phyloP scores from a whole-genome alignment of 352 stramenopile species.

The Phytophthora niederhauseri region DNA sequence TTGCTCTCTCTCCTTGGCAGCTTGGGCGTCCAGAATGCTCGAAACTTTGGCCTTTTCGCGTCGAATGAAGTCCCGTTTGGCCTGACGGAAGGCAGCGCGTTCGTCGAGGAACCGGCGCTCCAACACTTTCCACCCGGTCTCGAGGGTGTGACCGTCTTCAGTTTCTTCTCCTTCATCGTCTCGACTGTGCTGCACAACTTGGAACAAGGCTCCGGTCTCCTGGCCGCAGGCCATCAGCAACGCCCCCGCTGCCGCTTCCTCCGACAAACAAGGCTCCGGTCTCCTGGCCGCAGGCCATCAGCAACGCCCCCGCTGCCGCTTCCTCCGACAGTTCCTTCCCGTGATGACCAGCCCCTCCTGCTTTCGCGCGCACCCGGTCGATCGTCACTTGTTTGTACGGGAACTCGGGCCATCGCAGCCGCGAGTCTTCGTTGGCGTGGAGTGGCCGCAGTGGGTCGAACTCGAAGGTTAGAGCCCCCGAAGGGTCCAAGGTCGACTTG shows the following conservation, averaged over 20 bases:
- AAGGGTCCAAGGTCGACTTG: slow-evolving; percentile 46
- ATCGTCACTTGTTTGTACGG: slow-evolving; percentile 75
- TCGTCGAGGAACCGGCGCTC: slow-evolving; percentile 54
- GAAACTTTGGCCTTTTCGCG: slow-evolving; percentile 46
- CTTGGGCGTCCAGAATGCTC: slow-evolving; percentile 43
- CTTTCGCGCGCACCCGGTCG: slow-evolving; percentile 53
- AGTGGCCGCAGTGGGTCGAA: slow-evolving; percentile 61
- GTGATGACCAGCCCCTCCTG: slow-evolving; percentile 19
- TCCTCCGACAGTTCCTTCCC: slow-evolving; percentile 35
- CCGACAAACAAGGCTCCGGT: slow-evolving; percentile 41
- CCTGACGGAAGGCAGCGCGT: slow-evolving; percentile 47
- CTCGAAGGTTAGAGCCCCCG: slow-evolving; percentile 48
- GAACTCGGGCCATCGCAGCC: slow-evolving; percentile 63
- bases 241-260: slow-evolving; percentile 54
- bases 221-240: slow-evolving; percentile 56
- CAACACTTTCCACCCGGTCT: slow-evolving; percentile 33
- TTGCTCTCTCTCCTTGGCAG: slow-evolving; percentile 32
- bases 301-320: slow-evolving; percentile 54
- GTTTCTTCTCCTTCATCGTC: slow-evolving; percentile 5
- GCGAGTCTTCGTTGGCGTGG: slow-evolving; percentile 51
- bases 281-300: slow-evolving; percentile 54
- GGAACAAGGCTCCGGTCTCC: slow-evolving; percentile 47
- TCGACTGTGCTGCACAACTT: slow-evolving; percentile 46
- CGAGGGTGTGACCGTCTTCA: not conserved
- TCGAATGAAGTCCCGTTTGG: slow-evolving; percentile 55